Evolutionary conservation across 2,329 filamentous ascomycete species (phyloP).

Genomic region (Fusarium anguioides): DNA sequence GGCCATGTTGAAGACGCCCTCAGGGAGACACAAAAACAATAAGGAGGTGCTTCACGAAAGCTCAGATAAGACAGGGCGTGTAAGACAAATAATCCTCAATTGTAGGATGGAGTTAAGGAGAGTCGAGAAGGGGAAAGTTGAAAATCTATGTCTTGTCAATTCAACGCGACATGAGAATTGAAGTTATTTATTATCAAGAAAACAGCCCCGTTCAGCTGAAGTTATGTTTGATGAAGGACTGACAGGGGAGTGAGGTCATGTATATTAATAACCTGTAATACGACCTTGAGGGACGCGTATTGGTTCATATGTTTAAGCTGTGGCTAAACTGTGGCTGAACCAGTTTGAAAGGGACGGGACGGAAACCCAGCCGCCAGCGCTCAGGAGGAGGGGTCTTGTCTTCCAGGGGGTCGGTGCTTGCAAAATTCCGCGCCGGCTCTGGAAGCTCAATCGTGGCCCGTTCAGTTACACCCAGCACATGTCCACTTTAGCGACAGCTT

Average conservation of each 20-base stretch:
- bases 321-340: slow-evolving; percentile 32
- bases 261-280: slow-evolving; percentile 20
- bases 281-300: slow-evolving; percentile 33
- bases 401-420: slow-evolving; percentile 37
- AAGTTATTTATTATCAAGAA: slow-evolving; percentile 15
- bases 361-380: no score
- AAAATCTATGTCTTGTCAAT: slow-evolving; percentile 23
- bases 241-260: slow-evolving; percentile 40
- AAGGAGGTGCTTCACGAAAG: slow-evolving; percentile 14
- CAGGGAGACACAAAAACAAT: slow-evolving; percentile 18
- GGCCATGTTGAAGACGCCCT: slow-evolving; percentile 43
- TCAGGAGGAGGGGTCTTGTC: slow-evolving; percentile 26
- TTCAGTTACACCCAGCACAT: slow-evolving; percentile 39
- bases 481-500: slow-evolving; percentile 47
- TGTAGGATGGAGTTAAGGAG: slow-evolving; percentile 31
- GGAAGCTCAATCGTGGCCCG: slow-evolving; percentile 46
- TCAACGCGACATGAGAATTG: slow-evolving; percentile 20
- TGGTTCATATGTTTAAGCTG: slow-evolving; percentile 11
- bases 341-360: no score
- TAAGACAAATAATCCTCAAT: not conserved
- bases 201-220: slow-evolving; percentile 24
- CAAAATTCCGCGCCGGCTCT: slow-evolving; percentile 44
- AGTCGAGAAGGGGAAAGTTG: slow-evolving; percentile 33
- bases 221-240: slow-evolving; percentile 27
- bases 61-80: slow-evolving; percentile 8